Evolutionary conservation across 1,284 basidiomycete species (phyloP).

Genomic region (Pascua sp.): DNA sequence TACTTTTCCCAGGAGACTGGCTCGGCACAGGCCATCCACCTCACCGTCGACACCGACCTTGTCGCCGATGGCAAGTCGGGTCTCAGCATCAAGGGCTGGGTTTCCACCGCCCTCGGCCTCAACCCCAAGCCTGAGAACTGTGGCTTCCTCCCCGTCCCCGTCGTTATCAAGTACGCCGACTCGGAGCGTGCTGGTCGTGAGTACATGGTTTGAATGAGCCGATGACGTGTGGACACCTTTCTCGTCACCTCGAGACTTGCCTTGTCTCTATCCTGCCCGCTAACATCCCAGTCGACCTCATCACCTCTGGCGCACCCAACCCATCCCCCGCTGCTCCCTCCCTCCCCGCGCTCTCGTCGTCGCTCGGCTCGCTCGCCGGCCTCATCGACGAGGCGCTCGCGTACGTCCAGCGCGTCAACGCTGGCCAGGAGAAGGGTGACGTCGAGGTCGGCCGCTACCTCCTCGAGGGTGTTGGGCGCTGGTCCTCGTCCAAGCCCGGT

Average conservation of each 20-base stretch:
- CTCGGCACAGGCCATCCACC: constrained; percentile 84
- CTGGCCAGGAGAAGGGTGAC: constrained; percentile 76
- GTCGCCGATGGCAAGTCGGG: constrained; percentile 62
- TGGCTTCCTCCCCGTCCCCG: constrained; percentile 82
- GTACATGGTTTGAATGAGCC: constrained; percentile 45
- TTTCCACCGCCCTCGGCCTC: constrained; percentile 65
- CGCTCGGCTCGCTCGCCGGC: constrained; percentile 49
- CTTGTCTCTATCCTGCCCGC: constrained; percentile 6
- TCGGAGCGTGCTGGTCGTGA: constrained; percentile 77
- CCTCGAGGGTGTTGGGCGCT: constrained; percentile 76
- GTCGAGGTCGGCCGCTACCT: constrained; percentile 85
- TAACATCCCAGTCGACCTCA: constrained; percentile 63
- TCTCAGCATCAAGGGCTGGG: constrained; percentile 80
- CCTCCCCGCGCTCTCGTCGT: constrained; percentile 41
- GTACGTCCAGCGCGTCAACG: constrained; percentile 80
- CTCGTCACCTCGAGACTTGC: not conserved
- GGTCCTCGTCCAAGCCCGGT: constrained; percentile 54
- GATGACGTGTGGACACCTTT: not conserved
- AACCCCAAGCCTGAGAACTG: constrained; percentile 86
- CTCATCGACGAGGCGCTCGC: constrained; percentile 61
- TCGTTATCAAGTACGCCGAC: constrained; percentile 73
- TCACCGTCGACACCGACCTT: constrained; percentile 76
- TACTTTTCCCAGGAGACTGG: constrained; percentile 92
- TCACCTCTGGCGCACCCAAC: constrained; percentile 52
- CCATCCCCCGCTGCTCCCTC: constrained; percentile 42